These are phyloP conservation scores for Yamadazyma trypodendri DNA, from an alignment of 1,139 yeast species.

Conservation along the genomic window DNA sequence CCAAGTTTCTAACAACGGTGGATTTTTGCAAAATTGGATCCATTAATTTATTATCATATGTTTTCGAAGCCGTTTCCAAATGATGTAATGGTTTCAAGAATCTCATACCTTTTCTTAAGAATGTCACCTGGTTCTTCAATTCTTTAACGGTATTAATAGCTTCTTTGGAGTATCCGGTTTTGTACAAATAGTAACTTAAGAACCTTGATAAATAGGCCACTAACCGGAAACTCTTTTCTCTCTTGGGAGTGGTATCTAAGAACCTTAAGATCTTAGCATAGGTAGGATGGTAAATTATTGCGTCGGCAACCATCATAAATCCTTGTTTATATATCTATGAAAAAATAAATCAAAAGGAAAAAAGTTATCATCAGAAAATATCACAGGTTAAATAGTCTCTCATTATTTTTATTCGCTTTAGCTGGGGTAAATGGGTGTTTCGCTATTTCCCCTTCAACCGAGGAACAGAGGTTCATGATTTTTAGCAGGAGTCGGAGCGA, in stretches of 20 bases:
- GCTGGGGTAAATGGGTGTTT: slow-evolving; percentile 7
- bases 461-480: neutral
- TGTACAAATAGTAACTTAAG: slow-evolving; percentile 59
- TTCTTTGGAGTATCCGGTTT: slow-evolving; percentile 56
- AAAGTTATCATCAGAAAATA: slow-evolving; percentile 1
- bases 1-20: slow-evolving; percentile 65
- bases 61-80: slow-evolving; percentile 65
- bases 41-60: slow-evolving; percentile 68
- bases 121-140: slow-evolving; percentile 58
- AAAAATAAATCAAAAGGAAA: neutral
- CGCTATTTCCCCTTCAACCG: neutral
- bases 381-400: slow-evolving; percentile 6
- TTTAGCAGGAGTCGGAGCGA: no score
- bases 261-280: slow-evolving; percentile 61
- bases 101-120: slow-evolving; percentile 82
- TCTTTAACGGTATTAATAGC: slow-evolving; percentile 50
- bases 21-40: slow-evolving; percentile 62
- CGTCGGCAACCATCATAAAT: slow-evolving; percentile 59
- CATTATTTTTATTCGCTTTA: neutral
- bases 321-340: neutral
- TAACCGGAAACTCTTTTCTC: slow-evolving; percentile 75
- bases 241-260: slow-evolving; percentile 60
- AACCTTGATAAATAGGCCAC: slow-evolving; percentile 82
- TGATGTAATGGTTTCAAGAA: slow-evolving; percentile 81
- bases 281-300: slow-evolving; percentile 73